Evolutionary conservation across 805 yeast species (phyloP).

Genomic region (Wickerhamiella shivajii): DNA sequence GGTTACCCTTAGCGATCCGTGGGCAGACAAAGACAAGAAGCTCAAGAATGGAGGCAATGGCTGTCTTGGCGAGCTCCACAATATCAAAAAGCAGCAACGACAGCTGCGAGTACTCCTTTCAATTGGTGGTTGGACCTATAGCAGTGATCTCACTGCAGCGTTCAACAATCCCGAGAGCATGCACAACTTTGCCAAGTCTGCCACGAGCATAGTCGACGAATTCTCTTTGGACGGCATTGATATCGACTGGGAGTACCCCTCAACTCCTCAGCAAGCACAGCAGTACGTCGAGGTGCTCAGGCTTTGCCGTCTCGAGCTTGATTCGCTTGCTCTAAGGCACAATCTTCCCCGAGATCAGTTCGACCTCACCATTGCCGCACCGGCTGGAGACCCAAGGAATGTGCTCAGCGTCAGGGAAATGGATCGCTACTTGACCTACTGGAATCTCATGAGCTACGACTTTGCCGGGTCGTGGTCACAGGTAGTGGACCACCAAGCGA

Average conservation of each 20-base stretch:
- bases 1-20: slow-evolving; percentile 41
- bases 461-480: slow-evolving; percentile 66
- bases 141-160: slow-evolving; percentile 35
- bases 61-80: slow-evolving; percentile 34
- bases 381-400: slow-evolving; percentile 38
- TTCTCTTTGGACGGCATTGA: slow-evolving; percentile 82
- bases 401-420: slow-evolving; percentile 36
- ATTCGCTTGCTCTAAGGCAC: slow-evolving; percentile 24
- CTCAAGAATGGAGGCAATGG: slow-evolving; percentile 28
- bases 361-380: slow-evolving; percentile 59
- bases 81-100: slow-evolving; percentile 30
- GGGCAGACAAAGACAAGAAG: slow-evolving; percentile 42
- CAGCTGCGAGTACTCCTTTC: slow-evolving; percentile 50
- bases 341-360: slow-evolving; percentile 23
- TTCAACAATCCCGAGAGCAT: slow-evolving; percentile 28
- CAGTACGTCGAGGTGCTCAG: slow-evolving; percentile 32
- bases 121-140: slow-evolving; percentile 67
- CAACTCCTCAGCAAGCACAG: slow-evolving; percentile 31
- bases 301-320: slow-evolving; percentile 29
- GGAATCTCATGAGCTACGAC: slow-evolving; percentile 91
- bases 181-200: slow-evolving; percentile 35
- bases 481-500: slow-evolving; percentile 52
- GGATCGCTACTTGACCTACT: slow-evolving; percentile 44
- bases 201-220: slow-evolving; percentile 32
- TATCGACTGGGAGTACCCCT: slow-evolving; percentile 90